Evolutionary conservation across 495 filamentous ascomycete genomes (phyloP).

Genomic region (Neurospora sp.): DNA sequence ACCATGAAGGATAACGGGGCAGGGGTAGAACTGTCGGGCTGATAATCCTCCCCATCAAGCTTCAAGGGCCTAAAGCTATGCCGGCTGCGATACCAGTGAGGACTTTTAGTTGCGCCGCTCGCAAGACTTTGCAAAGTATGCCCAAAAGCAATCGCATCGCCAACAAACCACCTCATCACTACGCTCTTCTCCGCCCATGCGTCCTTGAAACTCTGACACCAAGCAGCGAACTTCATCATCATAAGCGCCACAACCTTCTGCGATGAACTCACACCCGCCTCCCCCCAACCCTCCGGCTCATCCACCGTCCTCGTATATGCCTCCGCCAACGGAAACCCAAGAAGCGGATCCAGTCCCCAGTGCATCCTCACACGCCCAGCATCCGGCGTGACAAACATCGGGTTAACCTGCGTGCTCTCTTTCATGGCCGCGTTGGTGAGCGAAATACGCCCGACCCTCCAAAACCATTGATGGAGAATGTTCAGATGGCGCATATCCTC

Average conservation of each 20-base stretch:
- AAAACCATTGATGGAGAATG: not conserved
- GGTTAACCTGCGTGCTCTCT: slow-evolving; percentile 8
- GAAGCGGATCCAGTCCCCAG: slow-evolving; percentile 16
- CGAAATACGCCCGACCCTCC: not conserved
- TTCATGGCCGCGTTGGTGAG: not conserved
- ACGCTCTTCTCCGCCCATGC: not conserved
- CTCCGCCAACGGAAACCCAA: slow-evolving; percentile 23
- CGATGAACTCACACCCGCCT: not conserved
- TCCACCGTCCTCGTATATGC: slow-evolving; percentile 3
- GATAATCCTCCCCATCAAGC: slow-evolving; percentile 10
- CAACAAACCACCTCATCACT: slow-evolving; percentile 11
- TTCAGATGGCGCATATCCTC: not conserved
- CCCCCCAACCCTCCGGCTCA: not conserved
- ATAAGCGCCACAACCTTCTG: slow-evolving; percentile 1
- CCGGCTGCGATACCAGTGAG: not conserved
- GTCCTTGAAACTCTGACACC: slow-evolving; percentile 12
- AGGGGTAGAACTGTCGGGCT: not conserved
- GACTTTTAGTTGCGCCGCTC: not conserved
- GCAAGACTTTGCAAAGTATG: slow-evolving; percentile 11
- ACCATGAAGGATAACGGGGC: slow-evolving; percentile 18
- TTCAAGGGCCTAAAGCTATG: slow-evolving; percentile 1
- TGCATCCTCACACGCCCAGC: slow-evolving; percentile 6
- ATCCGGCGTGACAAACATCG: slow-evolving; percentile 7
- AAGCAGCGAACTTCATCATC: slow-evolving; percentile 12
- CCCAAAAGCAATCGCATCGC: slow-evolving; percentile 15